Evolutionary conservation across 805 yeast species (phyloP).

Genomic region (Starmera quercuum): DNA sequence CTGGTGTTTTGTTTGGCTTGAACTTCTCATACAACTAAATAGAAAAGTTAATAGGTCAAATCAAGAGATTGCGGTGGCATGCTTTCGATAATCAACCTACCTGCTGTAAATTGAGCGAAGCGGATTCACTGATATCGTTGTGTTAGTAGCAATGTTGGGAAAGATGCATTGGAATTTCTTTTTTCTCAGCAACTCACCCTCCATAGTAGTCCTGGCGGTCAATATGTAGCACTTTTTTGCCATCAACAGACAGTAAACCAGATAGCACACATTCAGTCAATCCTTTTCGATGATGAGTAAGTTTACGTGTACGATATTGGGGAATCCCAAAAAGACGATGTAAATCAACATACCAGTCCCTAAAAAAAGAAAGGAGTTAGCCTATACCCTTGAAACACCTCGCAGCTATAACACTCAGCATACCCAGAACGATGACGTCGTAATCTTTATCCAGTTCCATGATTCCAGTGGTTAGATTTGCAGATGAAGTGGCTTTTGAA

Average conservation of each 20-base stretch:
- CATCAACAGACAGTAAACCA: constrained; percentile 93
- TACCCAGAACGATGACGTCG: constrained; percentile 93
- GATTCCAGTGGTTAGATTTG: too few relatives aligned
- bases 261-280: constrained; percentile 93
- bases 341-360: too few relatives aligned
- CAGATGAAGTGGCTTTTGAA: too few relatives aligned
- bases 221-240: constrained; percentile 93
- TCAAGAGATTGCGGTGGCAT: too few relatives aligned
- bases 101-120: constrained; percentile 68
- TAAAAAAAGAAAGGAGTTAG: constrained; percentile 1
- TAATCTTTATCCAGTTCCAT: constrained; percentile 93
- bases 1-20: constrained; percentile 67
- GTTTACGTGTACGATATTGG: too few relatives aligned
- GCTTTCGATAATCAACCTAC: too few relatives aligned
- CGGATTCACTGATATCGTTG: constrained; percentile 48
- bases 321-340: constrained; percentile 4
- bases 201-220: constrained; percentile 97
- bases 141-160: neutral
- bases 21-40: constrained; percentile 69
- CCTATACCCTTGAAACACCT: neutral
- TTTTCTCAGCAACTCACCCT: constrained; percentile 23
- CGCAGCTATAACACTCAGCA: too few relatives aligned
- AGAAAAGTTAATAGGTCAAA: neutral
- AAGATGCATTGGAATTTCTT: neutral
- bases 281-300: too few relatives aligned